Evolutionary conservation across 1,284 basidiomycete genomes (phyloP).

Genomic region (Grifola frondosa): DNA sequence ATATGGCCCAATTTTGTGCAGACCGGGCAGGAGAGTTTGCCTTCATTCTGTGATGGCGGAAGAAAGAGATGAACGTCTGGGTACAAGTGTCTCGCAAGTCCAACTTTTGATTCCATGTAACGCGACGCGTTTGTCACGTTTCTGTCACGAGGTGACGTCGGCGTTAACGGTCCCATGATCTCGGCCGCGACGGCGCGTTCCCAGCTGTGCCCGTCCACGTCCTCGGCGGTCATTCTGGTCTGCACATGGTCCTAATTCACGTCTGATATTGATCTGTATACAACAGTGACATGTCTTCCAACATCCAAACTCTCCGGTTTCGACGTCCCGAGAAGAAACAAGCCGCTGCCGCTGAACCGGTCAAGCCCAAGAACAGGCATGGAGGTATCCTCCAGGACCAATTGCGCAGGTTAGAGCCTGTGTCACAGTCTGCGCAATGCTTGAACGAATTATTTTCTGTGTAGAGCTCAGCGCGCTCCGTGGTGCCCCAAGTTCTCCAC

Average conservation of each 20-base stretch:
- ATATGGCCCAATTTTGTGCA: constrained; percentile 31
- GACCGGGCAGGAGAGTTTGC: constrained; percentile 4
- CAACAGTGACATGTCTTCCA: constrained; percentile 25
- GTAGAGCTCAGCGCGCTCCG: constrained; percentile 67
- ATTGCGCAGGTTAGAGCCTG: constrained; percentile 54
- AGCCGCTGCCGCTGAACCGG: constrained; percentile 24
- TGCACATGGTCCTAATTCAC: constrained; percentile 1
- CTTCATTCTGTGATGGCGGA: not conserved
- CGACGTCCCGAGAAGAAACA: constrained; percentile 45
- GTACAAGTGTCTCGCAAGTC: not conserved
- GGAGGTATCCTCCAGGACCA: constrained; percentile 75
- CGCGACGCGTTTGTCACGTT: constrained; percentile 8
- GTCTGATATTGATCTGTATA: not conserved
- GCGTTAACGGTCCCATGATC: constrained; percentile 10
- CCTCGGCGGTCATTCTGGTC: not conserved
- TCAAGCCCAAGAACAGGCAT: constrained; percentile 44
- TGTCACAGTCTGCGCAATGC: not conserved
- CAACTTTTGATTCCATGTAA: constrained; percentile 2
- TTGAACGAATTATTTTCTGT: not conserved
- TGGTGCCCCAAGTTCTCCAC: constrained; percentile 83
- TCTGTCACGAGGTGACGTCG: constrained; percentile 14
- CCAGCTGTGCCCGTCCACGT: not conserved
- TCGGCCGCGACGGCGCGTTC: constrained; percentile 2
- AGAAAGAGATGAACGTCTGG: not conserved
- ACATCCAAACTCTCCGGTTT: constrained; percentile 54